Base-by-base conservation (phyloP, 139 green algal genomes). In the Micromonas commoda region DNA sequence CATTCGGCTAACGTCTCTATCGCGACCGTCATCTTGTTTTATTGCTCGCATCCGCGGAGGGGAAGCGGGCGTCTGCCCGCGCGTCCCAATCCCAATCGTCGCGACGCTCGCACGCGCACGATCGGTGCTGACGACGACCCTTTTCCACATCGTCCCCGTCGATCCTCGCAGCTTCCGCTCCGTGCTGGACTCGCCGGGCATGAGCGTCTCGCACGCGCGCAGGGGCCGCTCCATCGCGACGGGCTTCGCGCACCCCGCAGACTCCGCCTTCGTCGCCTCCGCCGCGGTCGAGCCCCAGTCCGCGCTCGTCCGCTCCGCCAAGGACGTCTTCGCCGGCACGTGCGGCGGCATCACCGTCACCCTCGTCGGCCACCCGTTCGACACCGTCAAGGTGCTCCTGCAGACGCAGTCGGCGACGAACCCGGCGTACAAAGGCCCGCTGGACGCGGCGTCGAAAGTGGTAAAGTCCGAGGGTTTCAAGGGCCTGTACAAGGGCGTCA, bases 401-500 rank as follows among this genome's bases (percentile, higher is more conserved):
- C 93, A 97, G 69, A 95, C 89, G 1, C 93, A 97, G 80, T 81
- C 92, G 0, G 81, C 81, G 23, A 82, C 82, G 28, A 97, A 97
- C 35, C 93, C 93, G 2, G 90, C 96, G 21, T 97, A 97, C 82
- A 85, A 78, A 80, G 92, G 91, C 35, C 87, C 93, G 16, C 60
- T 97, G 5, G 92, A 97, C 79, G 95, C 90, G 67, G 89, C 92
- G 20, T 88, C 86, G 54, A 97, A 97, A 83, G 97, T 93, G 0
- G 75, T 97, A 5, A 83, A 94, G 39, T 96, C 89, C 88, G 93
- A 97, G 81, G 93, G 93, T 6, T 53, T 93, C 6, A 54, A 57
- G 2, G 93, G 93, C 0, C 81, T 97, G 29, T 97, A 97, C 85
- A 97, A 97, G 89, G 93, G 93, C 37, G 92, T 97, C 21, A 83